Percentiles rank a stretch among this genome's conserved stretches.
Evolutionary conservation across 331 rosid genomes (phyloP).

Genomic region (Acacia concinna): DNA sequence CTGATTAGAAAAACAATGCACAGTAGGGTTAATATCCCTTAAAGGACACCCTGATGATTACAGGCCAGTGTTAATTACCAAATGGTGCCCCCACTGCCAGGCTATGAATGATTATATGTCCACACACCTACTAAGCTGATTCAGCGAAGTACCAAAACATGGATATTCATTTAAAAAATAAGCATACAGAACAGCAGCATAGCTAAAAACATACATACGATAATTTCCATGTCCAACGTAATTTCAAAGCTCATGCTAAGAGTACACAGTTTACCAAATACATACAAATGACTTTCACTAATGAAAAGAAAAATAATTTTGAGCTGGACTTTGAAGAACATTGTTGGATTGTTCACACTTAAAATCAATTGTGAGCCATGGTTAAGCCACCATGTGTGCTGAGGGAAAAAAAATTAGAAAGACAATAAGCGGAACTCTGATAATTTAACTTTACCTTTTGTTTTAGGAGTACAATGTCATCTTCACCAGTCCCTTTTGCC

Average conservation of each 20-base stretch:
- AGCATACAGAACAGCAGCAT: not conserved
- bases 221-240: not conserved
- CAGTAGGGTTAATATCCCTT: not conserved
- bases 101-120: not conserved
- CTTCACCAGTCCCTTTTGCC: conserved; percentile 66
- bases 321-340: conserved; percentile 14
- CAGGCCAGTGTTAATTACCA: not conserved
- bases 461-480: conserved; percentile 76
- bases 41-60: not conserved
- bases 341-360: conserved; percentile 5
- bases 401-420: not conserved
- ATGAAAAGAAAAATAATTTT: not conserved
- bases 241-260: not conserved
- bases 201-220: not conserved
- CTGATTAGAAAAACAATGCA: not conserved
- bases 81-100: not conserved
- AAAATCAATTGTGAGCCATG: conserved; percentile 11
- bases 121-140: not conserved
- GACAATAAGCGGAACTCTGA: conserved; percentile 20
- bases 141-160: not conserved
- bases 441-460: conserved; percentile 65
- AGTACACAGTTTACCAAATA: conserved; percentile 20
- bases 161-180: not conserved
- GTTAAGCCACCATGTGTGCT: not conserved
- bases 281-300: not conserved